Evolutionary conservation across 495 filamentous ascomycete species (phyloP).

Genomic region (Penicillium odoratum): DNA sequence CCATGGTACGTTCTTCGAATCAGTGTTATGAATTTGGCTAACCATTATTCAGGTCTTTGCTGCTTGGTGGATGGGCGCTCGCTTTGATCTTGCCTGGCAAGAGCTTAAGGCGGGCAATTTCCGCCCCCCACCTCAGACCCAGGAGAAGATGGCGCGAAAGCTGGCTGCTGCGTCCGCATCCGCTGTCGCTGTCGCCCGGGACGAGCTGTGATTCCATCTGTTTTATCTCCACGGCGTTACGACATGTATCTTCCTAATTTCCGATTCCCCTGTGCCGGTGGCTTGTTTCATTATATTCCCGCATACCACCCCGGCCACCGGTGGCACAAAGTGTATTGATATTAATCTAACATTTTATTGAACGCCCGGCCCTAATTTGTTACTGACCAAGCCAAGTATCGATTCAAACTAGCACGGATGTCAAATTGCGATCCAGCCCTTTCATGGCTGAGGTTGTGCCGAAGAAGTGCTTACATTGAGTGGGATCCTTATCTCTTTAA

Average conservation of each 20-base stretch:
- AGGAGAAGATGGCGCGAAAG: neutral
- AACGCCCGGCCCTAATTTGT: neutral
- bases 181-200: slow-evolving; percentile 11
- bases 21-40: neutral
- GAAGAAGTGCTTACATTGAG: slow-evolving; percentile 73
- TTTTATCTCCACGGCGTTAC: slow-evolving; percentile 33
- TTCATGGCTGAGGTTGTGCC: slow-evolving; percentile 92
- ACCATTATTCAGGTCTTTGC: slow-evolving; percentile 55
- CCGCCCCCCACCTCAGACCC: slow-evolving; percentile 22
- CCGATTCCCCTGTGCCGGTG: slow-evolving; percentile 32
- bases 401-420: slow-evolving; percentile 82
- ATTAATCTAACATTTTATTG: slow-evolving; percentile 31
- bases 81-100: slow-evolving; percentile 61
- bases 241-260: slow-evolving; percentile 27
- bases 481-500: slow-evolving; percentile 23
- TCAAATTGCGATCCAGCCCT: slow-evolving; percentile 94
- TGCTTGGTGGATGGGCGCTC: slow-evolving; percentile 68
- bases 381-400: neutral
- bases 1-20: slow-evolving; percentile 59
- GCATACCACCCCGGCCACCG: slow-evolving; percentile 13
- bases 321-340: slow-evolving; percentile 34
- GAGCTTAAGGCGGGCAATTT: slow-evolving; percentile 55
- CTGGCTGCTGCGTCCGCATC: neutral
- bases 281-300: slow-evolving; percentile 34
- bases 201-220: slow-evolving; percentile 24